phyloP scores from a whole-genome alignment of 179 eudicot species.

The Beta macrorhiza region DNA sequence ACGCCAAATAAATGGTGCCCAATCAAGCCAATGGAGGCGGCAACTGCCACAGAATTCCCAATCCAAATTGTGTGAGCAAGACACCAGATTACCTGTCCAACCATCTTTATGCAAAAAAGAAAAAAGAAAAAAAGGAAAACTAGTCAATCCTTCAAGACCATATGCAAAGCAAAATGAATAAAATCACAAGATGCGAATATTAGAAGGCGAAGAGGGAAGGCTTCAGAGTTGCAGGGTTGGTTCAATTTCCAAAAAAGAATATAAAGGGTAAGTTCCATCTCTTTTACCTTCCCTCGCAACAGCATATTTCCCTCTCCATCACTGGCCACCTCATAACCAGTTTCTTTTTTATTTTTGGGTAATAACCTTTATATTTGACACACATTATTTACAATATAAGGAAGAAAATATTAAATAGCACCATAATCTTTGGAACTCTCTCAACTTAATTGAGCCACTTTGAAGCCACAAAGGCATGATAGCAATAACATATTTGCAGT shows the following conservation, averaged over 20 bases:
- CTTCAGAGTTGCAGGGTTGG: neutral
- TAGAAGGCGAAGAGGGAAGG: neutral
- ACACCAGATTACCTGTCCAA: conserved; percentile 97
- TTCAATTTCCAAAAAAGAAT: neutral
- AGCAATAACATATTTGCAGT: neutral
- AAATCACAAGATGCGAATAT: neutral
- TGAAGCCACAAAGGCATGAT: neutral
- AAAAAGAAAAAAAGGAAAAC: neutral
- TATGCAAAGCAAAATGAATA: neutral
- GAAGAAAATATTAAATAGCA: neutral
- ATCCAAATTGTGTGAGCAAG: conserved; percentile 95
- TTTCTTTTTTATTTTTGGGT: neutral
- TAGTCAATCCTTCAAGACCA: conserved; percentile 13
- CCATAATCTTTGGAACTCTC: neutral
- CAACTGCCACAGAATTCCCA: conserved; percentile 88
- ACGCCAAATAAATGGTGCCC: conserved; percentile 95
- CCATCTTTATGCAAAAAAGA: conserved; percentile 53
- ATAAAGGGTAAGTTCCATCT: no score
- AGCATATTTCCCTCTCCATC: neutral
- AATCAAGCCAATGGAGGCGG: conserved; percentile 89
- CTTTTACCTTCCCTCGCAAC: neutral
- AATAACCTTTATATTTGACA: neutral
- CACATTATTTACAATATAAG: neutral
- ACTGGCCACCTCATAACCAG: neutral
- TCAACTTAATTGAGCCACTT: neutral